Conservation (phyloP, 176 grass and related monocot species). For the Eleusine coracana region DNA sequence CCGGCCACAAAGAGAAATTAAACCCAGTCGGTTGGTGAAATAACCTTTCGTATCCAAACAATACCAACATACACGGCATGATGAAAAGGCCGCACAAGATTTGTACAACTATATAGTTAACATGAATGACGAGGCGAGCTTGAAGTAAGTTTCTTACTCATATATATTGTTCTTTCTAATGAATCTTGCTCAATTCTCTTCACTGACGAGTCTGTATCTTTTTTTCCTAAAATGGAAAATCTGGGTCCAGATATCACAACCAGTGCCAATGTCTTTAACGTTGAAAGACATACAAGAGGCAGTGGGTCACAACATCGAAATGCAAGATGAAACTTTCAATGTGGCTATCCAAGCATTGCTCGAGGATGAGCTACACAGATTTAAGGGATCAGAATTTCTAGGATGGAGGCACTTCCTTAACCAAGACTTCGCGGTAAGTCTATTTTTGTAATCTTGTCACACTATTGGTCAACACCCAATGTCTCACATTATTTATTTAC, state of each 20-base stretch:
- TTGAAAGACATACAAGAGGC: neutral
- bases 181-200: no score
- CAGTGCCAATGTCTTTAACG: neutral
- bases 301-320: accelerated
- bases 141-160: neutral
- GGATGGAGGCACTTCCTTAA: constrained; percentile 15
- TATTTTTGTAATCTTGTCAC: neutral
- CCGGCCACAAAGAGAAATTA: neutral
- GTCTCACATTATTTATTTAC: no score
- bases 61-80: accelerated
- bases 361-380: neutral
- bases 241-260: neutral
- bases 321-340: neutral
- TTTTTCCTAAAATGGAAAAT: neutral
- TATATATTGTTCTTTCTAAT: no score
- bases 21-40: neutral
- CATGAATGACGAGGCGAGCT: neutral
- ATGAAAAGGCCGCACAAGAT: neutral
- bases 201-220: no score
- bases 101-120: neutral
- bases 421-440: neutral
- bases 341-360: neutral
- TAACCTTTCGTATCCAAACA: neutral
- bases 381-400: neutral
- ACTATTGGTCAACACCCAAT: no score